These are phyloP conservation scores for Omphalotus guepiniiformis DNA, from an alignment of 768 basidiomycete genomes.

Conservation along the genomic window DNA sequence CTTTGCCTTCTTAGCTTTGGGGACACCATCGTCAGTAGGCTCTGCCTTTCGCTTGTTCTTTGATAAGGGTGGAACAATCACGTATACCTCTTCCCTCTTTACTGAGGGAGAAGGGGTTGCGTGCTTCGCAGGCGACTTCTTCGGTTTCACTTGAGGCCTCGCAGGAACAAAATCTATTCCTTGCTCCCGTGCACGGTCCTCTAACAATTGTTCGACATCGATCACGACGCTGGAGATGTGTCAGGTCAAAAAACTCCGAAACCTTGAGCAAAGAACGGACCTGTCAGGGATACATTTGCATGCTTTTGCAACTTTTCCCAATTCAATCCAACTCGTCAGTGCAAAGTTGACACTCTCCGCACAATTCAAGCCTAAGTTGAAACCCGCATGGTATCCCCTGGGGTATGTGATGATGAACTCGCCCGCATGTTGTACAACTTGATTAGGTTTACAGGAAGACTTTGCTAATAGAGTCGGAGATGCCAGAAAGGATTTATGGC, in stretches of 20 bases:
- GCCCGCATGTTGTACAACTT: slow-evolving; percentile 87
- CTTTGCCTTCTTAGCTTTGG: slow-evolving; percentile 49
- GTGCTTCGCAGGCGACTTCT: slow-evolving; percentile 17
- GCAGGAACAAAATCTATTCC: slow-evolving; percentile 13
- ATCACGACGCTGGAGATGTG: slow-evolving; percentile 88
- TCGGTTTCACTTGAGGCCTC: slow-evolving; percentile 11
- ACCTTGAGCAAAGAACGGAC: slow-evolving; percentile 30
- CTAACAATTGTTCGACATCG: slow-evolving; percentile 83
- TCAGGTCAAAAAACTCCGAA: slow-evolving; percentile 1
- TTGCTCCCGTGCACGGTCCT: slow-evolving; percentile 54
- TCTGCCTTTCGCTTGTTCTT: slow-evolving; percentile 37
- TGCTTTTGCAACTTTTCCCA: slow-evolving; percentile 75
- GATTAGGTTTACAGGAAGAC: slow-evolving; percentile 77
- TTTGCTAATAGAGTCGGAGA: slow-evolving; percentile 82
- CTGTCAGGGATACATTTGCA: slow-evolving; percentile 75
- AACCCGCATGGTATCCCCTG: slow-evolving; percentile 93
- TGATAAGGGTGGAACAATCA: background rate
- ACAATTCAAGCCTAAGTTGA: slow-evolving; percentile 95
- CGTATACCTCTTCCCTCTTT: slow-evolving; percentile 3
- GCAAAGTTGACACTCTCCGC: slow-evolving; percentile 98
- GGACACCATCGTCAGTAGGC: slow-evolving; percentile 29
- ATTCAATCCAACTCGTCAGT: slow-evolving; percentile 87
- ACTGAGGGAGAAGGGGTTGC: background rate
- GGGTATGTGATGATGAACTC: slow-evolving; percentile 97
- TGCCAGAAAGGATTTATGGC: slow-evolving; percentile 94